Evolutionary conservation across 2,329 filamentous ascomycete species (phyloP).

Genomic region (Cercospora berteroae): DNA sequence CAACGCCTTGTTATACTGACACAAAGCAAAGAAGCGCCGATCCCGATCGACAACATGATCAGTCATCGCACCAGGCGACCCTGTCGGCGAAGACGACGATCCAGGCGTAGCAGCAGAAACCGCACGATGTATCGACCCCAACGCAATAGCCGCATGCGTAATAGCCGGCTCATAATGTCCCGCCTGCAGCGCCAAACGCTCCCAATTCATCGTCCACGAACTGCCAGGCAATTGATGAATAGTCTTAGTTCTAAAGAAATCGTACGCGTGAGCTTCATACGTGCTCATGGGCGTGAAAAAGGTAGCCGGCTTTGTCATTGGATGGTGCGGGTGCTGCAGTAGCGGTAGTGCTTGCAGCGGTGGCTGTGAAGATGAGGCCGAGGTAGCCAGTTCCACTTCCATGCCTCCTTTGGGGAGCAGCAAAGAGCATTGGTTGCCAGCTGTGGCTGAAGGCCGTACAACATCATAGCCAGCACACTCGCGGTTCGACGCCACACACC

Average conservation of each 20-base stretch:
- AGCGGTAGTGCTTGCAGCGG: neutral
- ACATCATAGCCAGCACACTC: constrained; percentile 22
- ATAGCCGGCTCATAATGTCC: constrained; percentile 21
- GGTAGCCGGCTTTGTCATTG: constrained; percentile 11
- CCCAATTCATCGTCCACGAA: constrained; percentile 22
- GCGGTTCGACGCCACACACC: constrained; percentile 15
- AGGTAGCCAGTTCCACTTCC: neutral
- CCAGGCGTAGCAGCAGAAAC: neutral
- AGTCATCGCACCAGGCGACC: neutral
- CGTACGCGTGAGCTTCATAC: constrained; percentile 21
- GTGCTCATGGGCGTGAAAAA: constrained; percentile 10
- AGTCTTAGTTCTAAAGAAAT: constrained; percentile 22
- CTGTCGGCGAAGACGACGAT: neutral
- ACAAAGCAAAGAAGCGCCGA: constrained; percentile 18
- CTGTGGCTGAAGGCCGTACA: constrained; percentile 6
- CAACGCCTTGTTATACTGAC: constrained; percentile 23
- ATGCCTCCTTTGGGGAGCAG: constrained; percentile 11
- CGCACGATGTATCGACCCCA: constrained; percentile 21
- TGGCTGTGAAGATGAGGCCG: neutral
- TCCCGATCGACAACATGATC: constrained; percentile 10
- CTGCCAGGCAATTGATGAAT: constrained; percentile 24
- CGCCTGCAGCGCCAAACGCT: constrained; percentile 19
- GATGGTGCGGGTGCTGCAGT: constrained; percentile 10
- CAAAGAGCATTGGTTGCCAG: constrained; percentile 6
- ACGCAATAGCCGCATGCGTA: constrained; percentile 21